phyloP scores from a whole-genome alignment of 192 early-diverging fungal genomes.

The Entophlyctis luteolus region DNA sequence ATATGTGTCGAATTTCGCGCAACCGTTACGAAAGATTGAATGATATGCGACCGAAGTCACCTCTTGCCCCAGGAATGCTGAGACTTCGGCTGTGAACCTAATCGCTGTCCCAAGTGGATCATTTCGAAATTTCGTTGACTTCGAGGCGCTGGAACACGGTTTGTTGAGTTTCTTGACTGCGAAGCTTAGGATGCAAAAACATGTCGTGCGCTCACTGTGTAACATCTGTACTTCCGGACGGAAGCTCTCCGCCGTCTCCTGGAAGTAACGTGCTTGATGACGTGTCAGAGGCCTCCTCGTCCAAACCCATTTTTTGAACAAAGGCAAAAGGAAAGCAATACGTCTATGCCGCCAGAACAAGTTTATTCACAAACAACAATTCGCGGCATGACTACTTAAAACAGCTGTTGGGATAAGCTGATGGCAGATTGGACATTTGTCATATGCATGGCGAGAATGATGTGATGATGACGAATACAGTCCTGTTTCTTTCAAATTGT shows the following conservation, averaged over 20 bases:
- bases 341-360: background rate
- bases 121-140: conserved; percentile 47
- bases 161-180: no score
- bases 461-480: background rate
- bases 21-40: background rate
- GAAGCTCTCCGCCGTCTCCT: background rate
- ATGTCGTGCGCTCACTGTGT: conserved; percentile 9
- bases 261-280: background rate
- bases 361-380: no score
- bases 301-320: background rate
- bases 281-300: background rate
- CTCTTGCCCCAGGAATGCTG: conserved; percentile 35
- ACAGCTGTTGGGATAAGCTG: background rate
- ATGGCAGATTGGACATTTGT: background rate
- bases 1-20: background rate
- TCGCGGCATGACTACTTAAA: background rate
- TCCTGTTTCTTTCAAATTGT: background rate
- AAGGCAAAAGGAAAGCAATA: background rate
- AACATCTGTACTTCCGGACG: conserved; percentile 3
- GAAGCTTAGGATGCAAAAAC: no score
- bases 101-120: conserved; percentile 73
- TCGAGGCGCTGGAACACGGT: conserved; percentile 2
- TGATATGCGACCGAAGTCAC: no score
- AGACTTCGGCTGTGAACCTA: conserved; percentile 37
- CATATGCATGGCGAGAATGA: background rate